Conservation (phyloP, 441 rosid genomes). For the Populus tomentosa region DNA sequence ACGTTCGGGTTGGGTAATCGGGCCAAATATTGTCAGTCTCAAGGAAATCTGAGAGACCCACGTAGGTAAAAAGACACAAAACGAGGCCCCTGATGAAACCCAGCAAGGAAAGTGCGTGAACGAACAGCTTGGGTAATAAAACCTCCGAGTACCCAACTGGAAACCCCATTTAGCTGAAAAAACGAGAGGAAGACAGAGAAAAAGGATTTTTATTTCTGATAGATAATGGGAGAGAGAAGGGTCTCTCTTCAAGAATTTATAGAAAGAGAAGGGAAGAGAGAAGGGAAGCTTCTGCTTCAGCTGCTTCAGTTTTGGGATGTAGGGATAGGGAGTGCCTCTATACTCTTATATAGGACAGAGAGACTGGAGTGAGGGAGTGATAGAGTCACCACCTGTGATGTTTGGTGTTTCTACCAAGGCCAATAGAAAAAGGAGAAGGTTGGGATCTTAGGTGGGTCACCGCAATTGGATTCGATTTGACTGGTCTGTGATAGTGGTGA, state of each 20-base stretch:
- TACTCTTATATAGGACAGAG: background rate
- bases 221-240: conserved; percentile 5
- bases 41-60: conserved; percentile 79
- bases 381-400: conserved; percentile 35
- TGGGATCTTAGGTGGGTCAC: background rate
- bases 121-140: conserved; percentile 64
- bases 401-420: background rate
- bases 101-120: conserved; percentile 60
- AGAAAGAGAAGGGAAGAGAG: background rate
- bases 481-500: conserved; percentile 22
- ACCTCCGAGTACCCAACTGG: conserved; percentile 83
- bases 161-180: conserved; percentile 54
- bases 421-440: conserved; percentile 4
- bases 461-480: background rate
- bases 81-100: conserved; percentile 58
- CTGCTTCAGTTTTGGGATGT: conserved; percentile 4
- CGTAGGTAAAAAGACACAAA: conserved; percentile 42
- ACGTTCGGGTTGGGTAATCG: conserved; percentile 24
- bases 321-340: background rate
- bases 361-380: conserved; percentile 11
- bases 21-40: conserved; percentile 49
- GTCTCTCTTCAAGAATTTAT: background rate
- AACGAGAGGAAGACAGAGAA: background rate
- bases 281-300: conserved; percentile 23
- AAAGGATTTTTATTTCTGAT: background rate